Conservation (phyloP, 345 rosid species). For the Orychophragmus violaceus region DNA sequence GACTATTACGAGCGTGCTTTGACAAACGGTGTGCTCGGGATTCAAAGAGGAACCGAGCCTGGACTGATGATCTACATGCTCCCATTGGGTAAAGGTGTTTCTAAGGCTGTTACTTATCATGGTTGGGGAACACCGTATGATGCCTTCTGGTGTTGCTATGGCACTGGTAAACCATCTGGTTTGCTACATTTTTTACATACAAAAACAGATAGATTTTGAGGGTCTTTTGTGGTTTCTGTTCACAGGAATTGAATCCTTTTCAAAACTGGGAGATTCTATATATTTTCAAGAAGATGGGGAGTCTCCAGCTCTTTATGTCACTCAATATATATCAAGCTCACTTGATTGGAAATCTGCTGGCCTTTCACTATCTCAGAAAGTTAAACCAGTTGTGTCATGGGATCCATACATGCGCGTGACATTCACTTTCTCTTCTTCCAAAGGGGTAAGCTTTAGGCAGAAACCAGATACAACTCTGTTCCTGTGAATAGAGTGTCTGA, state of each 20-base stretch:
- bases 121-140: slow-evolving; percentile 73
- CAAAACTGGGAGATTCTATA: slow-evolving; percentile 92
- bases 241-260: slow-evolving; percentile 78
- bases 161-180: slow-evolving; percentile 53
- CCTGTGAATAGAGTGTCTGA: not conserved
- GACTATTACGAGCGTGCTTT: slow-evolving; percentile 93
- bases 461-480: not conserved
- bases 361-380: slow-evolving; percentile 48
- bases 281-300: slow-evolving; percentile 74
- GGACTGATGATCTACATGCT: slow-evolving; percentile 98
- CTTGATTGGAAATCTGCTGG: slow-evolving; percentile 65
- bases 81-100: slow-evolving; percentile 65
- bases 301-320: slow-evolving; percentile 63
- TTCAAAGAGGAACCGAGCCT: slow-evolving; percentile 87
- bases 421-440: slow-evolving; percentile 37
- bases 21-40: slow-evolving; percentile 81
- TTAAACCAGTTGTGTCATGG: slow-evolving; percentile 57
- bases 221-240: not conserved
- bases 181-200: not conserved
- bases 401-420: slow-evolving; percentile 59
- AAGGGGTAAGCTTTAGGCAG: slow-evolving; percentile 34
- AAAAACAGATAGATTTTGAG: not conserved
- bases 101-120: slow-evolving; percentile 68
- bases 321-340: slow-evolving; percentile 72
- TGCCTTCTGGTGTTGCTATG: slow-evolving; percentile 99